Evolutionary conservation across 257 asterid species (phyloP).

Genomic region (Handroanthus guayacan): DNA sequence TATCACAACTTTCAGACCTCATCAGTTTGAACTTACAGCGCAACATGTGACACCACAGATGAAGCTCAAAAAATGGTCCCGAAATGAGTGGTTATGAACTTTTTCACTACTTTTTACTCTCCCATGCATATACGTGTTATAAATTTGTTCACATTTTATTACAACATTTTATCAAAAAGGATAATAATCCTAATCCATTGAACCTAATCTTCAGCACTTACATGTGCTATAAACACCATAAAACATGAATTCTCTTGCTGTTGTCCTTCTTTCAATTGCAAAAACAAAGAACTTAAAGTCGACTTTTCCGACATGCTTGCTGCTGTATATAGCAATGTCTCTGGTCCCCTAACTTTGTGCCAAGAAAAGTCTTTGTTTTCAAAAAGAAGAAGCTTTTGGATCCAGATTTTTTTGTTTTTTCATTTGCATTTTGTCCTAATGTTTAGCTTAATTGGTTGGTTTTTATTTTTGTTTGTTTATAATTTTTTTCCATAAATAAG

Average conservation of each 20-base stretch:
- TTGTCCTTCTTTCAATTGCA: slow-evolving; percentile 43
- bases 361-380: slow-evolving; percentile 38
- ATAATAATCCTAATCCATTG: slow-evolving; percentile 21
- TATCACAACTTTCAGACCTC: background rate
- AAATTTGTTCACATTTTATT: background rate
- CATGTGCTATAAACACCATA: slow-evolving; percentile 38
- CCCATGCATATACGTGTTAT: background rate
- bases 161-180: background rate
- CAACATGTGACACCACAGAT: slow-evolving; percentile 27
- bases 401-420: background rate
- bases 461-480: background rate
- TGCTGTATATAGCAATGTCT: slow-evolving; percentile 53
- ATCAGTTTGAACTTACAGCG: background rate
- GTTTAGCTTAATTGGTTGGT: background rate
- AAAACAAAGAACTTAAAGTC: slow-evolving; percentile 39
- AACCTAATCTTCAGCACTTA: slow-evolving; percentile 28
- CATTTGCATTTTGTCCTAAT: slow-evolving; percentile 8
- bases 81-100: slow-evolving; percentile 29
- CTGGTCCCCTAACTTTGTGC: slow-evolving; percentile 52
- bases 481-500: background rate
- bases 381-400: slow-evolving; percentile 16
- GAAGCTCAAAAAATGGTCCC: slow-evolving; percentile 37
- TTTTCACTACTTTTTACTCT: slow-evolving; percentile 3
- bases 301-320: slow-evolving; percentile 48
- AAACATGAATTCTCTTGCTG: slow-evolving; percentile 37